Evolutionary conservation across 2,329 filamentous ascomycete genomes (phyloP), one percentile per base, ranked within the genome.

Genomic region (Mariannaea sp.): DNA sequence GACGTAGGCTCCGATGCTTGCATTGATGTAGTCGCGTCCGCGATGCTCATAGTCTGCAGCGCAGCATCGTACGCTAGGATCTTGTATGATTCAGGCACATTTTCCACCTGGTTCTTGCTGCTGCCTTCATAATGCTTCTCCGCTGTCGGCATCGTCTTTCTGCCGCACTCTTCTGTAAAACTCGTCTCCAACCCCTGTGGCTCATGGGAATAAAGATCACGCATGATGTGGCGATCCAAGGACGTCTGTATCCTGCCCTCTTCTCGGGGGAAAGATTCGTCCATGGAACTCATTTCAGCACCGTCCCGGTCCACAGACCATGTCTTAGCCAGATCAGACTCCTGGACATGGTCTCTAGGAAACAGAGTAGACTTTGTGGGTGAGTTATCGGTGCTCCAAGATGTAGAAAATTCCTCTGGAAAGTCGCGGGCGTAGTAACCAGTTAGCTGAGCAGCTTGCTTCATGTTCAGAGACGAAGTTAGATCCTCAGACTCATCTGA

Each of bases 61-160:
- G 73, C 75, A 1, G 81, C 75, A 59, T 89, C 84, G 61, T 86
- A 89, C 2, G 83, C 86, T 5, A 90, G 75, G 27, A 89, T 79
- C 66, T 83, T 88, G 75, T 88, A 89, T 3, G 55, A 52, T 2
- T 52, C 47, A 7, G 60, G 45, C 5, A 60, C 53, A 7, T 50
- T 45, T 12, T 40, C 43, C 3, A 52, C 49, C 13, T 48, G 14
- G 8, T 24, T 7, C 27, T 60, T 57, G 33, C 53, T 5, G n/a
- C n/a, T n/a, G n/a, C n/a, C n/a, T 7, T 42, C 16, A 46, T 68
- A 65, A 29, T 71, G 69, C 24, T 71, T 77, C 13, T 70, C 69
- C 49, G 70, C 70, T 0, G 70, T 59, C 9, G 76, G 72, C 63
- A 66, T 58, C 1, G 71, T 69, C 6, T 70, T 51, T 20, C 59